Evolutionary conservation across 2,329 filamentous ascomycete species (phyloP), one percentile per base, ranked within the genome.

Genomic region (Dothistroma septosporum): DNA sequence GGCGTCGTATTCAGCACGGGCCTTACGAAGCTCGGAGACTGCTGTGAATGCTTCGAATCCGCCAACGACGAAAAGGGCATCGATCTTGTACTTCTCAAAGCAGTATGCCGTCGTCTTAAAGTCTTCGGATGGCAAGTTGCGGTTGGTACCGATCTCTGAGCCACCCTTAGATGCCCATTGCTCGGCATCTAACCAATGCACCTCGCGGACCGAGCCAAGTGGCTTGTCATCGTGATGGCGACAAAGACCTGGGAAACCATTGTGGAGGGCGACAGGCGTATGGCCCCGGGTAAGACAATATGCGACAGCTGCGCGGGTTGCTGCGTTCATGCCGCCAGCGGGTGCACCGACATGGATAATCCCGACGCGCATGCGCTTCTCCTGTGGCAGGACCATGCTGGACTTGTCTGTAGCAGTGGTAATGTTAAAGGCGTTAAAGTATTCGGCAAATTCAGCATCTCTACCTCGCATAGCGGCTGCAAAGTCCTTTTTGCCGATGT

Each of bases 21-120:
- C 92, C 78, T 90, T 86, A 68, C 92, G 88, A 62, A 99, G 83
- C 76, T 97, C 89, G 49, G 90, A 91, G 35, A 97, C 84, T 1
- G 94, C 88, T 60, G 94, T 95, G 81, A 95, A 99, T 1, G 92
- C 94, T 78, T 99, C 94, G 69, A 99, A 99, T 1, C 94, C 94
- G 70, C 94, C 94, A 54, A 97, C 85, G 12, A 74, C 84, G 76
- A 97, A 96, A 2, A 99, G 82, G 0, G 89, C 92, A 70, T 99
- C 92, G 67, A 99, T 92, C 65, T 89, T 85, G 81, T 95, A 94
- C 69, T 89, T 82, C 73, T 90, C 86, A 74, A 99, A 91, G 66
- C 93, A 87, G 69, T 86, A 85, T 35, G 93, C 92, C 28, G 94
- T 90, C 50, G 83, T 85, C 68, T 90, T 87, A 76, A 97, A 88